Conservation (phyloP, 2,329 filamentous ascomycete species). For the Claviceps cyperi region DNA sequence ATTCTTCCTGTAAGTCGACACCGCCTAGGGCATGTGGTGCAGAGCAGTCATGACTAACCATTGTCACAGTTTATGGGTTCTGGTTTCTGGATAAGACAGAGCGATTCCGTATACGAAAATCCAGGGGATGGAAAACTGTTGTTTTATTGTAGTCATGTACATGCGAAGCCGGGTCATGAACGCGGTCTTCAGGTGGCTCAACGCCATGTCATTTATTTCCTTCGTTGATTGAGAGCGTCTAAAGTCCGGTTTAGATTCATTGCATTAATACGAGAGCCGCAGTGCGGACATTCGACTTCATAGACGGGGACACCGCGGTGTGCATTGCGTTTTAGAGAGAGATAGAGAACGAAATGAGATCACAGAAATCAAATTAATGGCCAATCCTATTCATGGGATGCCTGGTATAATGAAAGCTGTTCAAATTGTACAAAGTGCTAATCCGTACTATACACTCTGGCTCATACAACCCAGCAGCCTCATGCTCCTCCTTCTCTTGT, state of each 20-base stretch:
- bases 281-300: background rate
- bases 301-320: background rate
- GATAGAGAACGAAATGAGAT: no score
- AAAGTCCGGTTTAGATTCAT: conserved; percentile 5
- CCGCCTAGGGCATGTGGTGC: background rate
- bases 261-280: conserved; percentile 2
- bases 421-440: no score
- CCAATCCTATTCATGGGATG: no score
- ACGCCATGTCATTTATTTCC: background rate
- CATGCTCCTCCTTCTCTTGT: no score
- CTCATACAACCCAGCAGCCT: no score
- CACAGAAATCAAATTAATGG: no score
- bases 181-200: background rate
- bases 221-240: conserved; percentile 4
- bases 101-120: background rate
- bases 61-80: conserved; percentile 22
- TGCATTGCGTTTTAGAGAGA: background rate
- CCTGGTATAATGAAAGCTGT: no score
- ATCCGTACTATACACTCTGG: no score
- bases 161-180: background rate
- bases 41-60: background rate
- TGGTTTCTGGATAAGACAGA: conserved; percentile 22
- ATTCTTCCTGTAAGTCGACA: conserved; percentile 52
- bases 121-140: no score
- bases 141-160: background rate